Base-by-base conservation (phyloP, 1,139 yeast species). In the Dujonia santamariae region DNA sequence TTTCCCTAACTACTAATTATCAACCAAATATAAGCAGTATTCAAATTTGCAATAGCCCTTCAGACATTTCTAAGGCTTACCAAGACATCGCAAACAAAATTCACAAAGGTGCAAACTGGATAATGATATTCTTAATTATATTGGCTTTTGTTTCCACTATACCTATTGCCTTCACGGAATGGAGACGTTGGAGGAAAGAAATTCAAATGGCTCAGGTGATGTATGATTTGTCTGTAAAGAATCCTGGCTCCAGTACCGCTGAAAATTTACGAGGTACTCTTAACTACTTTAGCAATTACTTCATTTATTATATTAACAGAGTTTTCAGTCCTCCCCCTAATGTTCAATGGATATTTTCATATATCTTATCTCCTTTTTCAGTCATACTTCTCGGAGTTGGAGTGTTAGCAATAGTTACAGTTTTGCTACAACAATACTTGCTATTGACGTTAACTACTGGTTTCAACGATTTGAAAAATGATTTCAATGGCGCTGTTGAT, bases 111-210 rank as follows among this genome's bases (percentile, higher is more conserved):
- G 52, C 72, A 15, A 61, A 59, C 14, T 51, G 66, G 2, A 51
- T 76, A 7, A 51, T 75, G 6, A 54, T 67, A 2, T 19, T 69
- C 1, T 46, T 81, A 23, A 44, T 64, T 1, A 35, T 75, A 0
- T 23, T 43, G n/a, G 44, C 54, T n/a, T 26, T 51, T 1, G 20
- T 48, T 1, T 37, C 52, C 40, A 51, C 76, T 21, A 38, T 67
- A 1, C 75, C 76, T 0, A 57, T 67, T 4, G 62, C 63, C 2
- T 69, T 61, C 43, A 44, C 56, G 18, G 84, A 78, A 38, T 58
- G 59, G 30, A 52, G 61, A 30, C 52, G 59, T n/a, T 82, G 87
- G 87, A 59, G 48, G 28, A 63, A 69, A 43, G 46, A 75, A 27
- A 46, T 45, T 11, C 47, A 41, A 2, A 42, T 72, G 38, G 28